Conservation (phyloP, 257 asterid genomes). For the Rauvolfia tetraphylla region DNA sequence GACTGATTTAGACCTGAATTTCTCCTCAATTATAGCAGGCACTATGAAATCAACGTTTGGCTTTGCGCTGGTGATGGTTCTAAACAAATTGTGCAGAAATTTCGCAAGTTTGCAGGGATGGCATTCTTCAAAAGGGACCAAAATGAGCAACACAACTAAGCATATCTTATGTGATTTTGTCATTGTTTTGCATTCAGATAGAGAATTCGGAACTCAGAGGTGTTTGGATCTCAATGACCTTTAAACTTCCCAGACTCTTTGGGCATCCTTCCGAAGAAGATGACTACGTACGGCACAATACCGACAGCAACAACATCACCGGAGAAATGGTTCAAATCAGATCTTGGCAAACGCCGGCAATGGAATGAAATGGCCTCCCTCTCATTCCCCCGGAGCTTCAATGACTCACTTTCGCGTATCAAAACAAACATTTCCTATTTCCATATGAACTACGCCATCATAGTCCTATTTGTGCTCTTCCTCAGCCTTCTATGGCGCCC, state of each 20-base stretch:
- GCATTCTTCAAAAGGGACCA: no score
- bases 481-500: constrained; percentile 38
- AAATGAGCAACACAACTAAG: no score
- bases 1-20: no score
- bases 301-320: constrained; percentile 18
- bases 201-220: background rate
- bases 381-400: constrained; percentile 29
- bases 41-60: no score
- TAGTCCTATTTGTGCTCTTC: constrained; percentile 32
- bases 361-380: constrained; percentile 40
- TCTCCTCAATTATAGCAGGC: no score
- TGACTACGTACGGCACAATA: constrained; percentile 34
- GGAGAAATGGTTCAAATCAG: constrained; percentile 19
- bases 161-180: no score
- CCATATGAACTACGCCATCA: constrained; percentile 37
- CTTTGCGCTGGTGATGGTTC: no score
- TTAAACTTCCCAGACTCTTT: background rate
- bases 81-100: no score
- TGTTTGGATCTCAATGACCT: background rate
- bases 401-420: constrained; percentile 28
- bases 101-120: no score
- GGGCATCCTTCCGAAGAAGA: constrained; percentile 6
- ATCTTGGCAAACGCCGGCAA: constrained; percentile 35
- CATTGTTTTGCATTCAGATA: background rate
- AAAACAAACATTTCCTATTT: constrained; percentile 33